A percentile compares a stretch with the other conserved stretches of the same genome.
These are phyloP conservation scores for Exobasidium cylindrosporum DNA, from an alignment of 1,284 basidiomycete species.

Conservation along the genomic window DNA sequence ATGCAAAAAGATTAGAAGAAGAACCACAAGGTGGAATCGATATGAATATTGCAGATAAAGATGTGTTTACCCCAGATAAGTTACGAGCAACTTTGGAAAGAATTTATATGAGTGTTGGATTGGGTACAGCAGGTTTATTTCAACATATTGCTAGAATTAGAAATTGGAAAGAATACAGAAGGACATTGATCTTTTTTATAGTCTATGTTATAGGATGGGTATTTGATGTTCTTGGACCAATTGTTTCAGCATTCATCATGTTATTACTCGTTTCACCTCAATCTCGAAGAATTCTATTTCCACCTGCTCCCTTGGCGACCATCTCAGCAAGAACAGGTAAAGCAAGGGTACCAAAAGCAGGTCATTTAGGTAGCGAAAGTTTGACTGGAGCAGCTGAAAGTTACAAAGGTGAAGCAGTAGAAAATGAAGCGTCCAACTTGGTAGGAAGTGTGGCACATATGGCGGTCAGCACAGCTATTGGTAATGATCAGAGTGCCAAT, in stretches of 20 bases:
- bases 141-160: constrained; percentile 61
- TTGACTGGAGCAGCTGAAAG: constrained; percentile 52
- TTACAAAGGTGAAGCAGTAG: constrained; percentile 59
- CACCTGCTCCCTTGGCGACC: constrained; percentile 59
- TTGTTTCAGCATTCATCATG: constrained; percentile 54
- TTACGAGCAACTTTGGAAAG: constrained; percentile 61
- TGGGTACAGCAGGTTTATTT: constrained; percentile 58
- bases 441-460: constrained; percentile 57
- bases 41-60: constrained; percentile 58
- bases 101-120: constrained; percentile 60
- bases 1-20: constrained; percentile 54
- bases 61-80: constrained; percentile 61
- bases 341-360: constrained; percentile 45
- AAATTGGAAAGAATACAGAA: constrained; percentile 61
- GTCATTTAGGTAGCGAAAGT: constrained; percentile 40
- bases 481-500: constrained; percentile 44
- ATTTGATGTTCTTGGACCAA: constrained; percentile 25
- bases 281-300: constrained; percentile 60
- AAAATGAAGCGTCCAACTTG: constrained; percentile 59
- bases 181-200: constrained; percentile 58
- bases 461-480: constrained; percentile 57
- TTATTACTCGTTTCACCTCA: constrained; percentile 60
- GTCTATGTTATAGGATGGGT: constrained; percentile 25
- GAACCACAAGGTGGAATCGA: constrained; percentile 55
- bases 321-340: constrained; percentile 51